phyloP scores from a whole-genome alignment of 2,329 filamentous ascomycete species.

The Sporothrix brunneoviolacea region DNA sequence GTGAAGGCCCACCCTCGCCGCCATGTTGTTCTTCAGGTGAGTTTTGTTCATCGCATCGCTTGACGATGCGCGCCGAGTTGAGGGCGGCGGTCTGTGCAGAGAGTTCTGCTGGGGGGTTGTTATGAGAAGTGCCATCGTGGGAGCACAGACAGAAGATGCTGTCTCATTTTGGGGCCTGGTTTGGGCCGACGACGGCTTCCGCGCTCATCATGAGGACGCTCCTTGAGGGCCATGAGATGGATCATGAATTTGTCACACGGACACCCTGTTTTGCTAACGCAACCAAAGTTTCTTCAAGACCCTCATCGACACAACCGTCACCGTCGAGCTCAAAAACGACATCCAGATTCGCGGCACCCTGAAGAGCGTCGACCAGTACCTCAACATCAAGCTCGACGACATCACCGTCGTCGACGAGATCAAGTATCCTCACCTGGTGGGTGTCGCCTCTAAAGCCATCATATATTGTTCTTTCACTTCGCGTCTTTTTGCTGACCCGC shows the following conservation, averaged over 20 bases:
- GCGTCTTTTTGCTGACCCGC: neutral
- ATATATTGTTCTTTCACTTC: slow-evolving; percentile 20
- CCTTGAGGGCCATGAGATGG: too few species aligned
- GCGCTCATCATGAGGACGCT: too few species aligned
- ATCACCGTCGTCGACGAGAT: slow-evolving; percentile 88
- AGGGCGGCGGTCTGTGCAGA: too few species aligned
- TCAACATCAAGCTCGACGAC: slow-evolving; percentile 98
- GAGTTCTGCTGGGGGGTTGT: too few species aligned
- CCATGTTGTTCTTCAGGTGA: slow-evolving; percentile 11
- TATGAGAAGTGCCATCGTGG: too few species aligned
- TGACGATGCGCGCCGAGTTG: too few species aligned
- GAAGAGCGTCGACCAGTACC: slow-evolving; percentile 96
- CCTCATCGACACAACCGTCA: slow-evolving; percentile 93
- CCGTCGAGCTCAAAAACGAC: slow-evolving; percentile 98
- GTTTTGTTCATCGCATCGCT: neutral
- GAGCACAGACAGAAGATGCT: too few species aligned
- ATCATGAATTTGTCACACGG: too few species aligned
- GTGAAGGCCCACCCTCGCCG: neutral
- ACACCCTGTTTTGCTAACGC: too few species aligned
- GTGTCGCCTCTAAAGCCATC: too few species aligned
- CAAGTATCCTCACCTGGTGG: slow-evolving; percentile 89
- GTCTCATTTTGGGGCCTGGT: neutral
- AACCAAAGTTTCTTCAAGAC: slow-evolving; percentile 98
- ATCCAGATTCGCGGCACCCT: slow-evolving; percentile 92
- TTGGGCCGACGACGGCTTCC: neutral